Evolutionary conservation across 495 filamentous ascomycete species (phyloP), one percentile per base, ranked within the genome.

Genomic region (Xylaria scruposa): DNA sequence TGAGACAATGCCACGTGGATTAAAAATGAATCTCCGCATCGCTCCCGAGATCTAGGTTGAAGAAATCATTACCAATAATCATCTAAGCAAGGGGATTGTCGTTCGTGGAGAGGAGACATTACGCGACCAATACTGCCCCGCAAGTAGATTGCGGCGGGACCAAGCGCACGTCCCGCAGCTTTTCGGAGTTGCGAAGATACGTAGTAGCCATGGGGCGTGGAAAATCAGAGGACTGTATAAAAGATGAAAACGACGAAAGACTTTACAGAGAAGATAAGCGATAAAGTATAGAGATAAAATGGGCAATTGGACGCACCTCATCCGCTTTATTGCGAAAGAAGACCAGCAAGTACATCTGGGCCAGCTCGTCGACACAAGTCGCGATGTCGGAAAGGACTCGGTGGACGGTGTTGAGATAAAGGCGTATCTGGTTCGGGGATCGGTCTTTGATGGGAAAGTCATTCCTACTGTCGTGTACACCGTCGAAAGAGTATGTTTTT

Each of bases 291-390:
- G n/a, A 9, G 15, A 1, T n/a, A 9, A 17, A 64, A 54, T 70
- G 68, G 68, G 61, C 21, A 67, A 70, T 33, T 85, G 83, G 83
- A 85, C 81, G 17, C 84, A 83, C 26, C 74, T 86, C 2, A 78
- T 85, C 71, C 82, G 84, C 46, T 86, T 86, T 67, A 72, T 85
- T 46, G 83, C 83, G n/a, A 76, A 78, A 44, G 83, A 84, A 67
- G 83, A 86, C 71, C 73, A 71, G 42, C 78, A 81, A 29, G 69
- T 78, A 24, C 80, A 85, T 62, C 73, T 85, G 10, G 84, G 84
- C 13, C 81, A 85, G 67, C 66, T 85, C 31, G 70, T 74, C 40
- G 68, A 72, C 40, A 46, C 47, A 13, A 77, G 59, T 5, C 79
- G 76, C 4, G 82, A 85, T 78, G 77, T 84, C 61, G 83, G 83